Base-by-base conservation (phyloP, 257 asterid genomes). In the Linderniella brevidens region DNA sequence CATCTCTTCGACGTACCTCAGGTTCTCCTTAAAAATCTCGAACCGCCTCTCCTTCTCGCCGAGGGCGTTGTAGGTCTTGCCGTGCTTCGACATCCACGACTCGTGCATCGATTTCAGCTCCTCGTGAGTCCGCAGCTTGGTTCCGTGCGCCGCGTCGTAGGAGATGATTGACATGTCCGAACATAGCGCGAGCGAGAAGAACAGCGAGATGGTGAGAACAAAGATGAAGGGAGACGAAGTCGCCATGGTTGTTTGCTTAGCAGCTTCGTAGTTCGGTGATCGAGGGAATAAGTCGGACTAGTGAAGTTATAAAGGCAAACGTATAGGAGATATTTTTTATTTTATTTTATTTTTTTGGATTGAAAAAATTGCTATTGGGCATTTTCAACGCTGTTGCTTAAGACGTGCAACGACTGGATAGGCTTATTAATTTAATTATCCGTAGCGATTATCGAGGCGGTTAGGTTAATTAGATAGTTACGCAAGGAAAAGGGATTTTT, bases 111-210 rank as follows among this genome's bases (percentile, higher is more conserved):
- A 55, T 49, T 19, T 8, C 42, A 65, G 37, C 53, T 61, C 76
- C 13, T 40, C 63, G 36, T 64, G 37, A 8, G 62, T 16, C 7
- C 60, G 56, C 11, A 9, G 36, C 8, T 13, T 19, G 8, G 29
- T 7, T 17, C 17, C n/a, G 46, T 52, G 56, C 3, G 17, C 29
- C 10, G 19, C 46, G 41, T 60, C 71, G 66, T 57, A 69, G 43
- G 63, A 19, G 19, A 69, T 50, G 50, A 69, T 69, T 14, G 71
- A 64, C 75, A 69, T 64, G 12, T 64, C 65, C 3, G 59, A 37
- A 13, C 64, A 60, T 5, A 19, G 37, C 12, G 60, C 16, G 9
- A 9, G 18, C 7, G 57, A 46, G 39, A 50, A 8, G 14, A 47
- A 50, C 2, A 36, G 3, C 10, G 48, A 19, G 17, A 52, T 9